phyloP scores from a whole-genome alignment of 495 filamentous ascomycete species.

The Darksidea phi region DNA sequence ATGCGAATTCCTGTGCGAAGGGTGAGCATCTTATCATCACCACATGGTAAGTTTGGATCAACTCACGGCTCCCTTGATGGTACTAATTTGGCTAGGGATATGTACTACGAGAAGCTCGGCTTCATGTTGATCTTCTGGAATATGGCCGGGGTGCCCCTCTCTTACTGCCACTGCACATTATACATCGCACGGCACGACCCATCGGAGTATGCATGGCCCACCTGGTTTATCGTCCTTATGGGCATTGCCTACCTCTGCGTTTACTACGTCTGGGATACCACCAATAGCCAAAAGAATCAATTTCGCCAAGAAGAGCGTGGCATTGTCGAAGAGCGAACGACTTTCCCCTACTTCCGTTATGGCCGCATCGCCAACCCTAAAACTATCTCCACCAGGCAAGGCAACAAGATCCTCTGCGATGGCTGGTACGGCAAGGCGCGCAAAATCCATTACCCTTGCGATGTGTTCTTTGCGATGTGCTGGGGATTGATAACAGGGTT shows the following conservation, averaged over 20 bases:
- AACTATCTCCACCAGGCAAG: slow-evolving; percentile 73
- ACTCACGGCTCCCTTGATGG: neutral
- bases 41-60: slow-evolving; percentile 64
- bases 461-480: slow-evolving; percentile 73
- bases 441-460: slow-evolving; percentile 94
- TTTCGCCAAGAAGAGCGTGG: slow-evolving; percentile 83
- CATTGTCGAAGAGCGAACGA: slow-evolving; percentile 65
- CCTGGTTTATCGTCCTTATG: slow-evolving; percentile 61
- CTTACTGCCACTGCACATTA: slow-evolving; percentile 94
- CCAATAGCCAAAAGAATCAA: slow-evolving; percentile 92
- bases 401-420: slow-evolving; percentile 79
- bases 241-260: slow-evolving; percentile 75
- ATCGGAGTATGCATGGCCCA: slow-evolving; percentile 76
- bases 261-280: slow-evolving; percentile 91
- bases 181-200: slow-evolving; percentile 90
- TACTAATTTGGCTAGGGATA: slow-evolving; percentile 58
- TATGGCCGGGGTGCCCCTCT: slow-evolving; percentile 88
- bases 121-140: slow-evolving; percentile 99
- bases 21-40: slow-evolving; percentile 92
- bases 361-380: slow-evolving; percentile 81
- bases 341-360: slow-evolving; percentile 95
- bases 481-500: slow-evolving; percentile 68
- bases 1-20: slow-evolving; percentile 95
- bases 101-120: slow-evolving; percentile 99
- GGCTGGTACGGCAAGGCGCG: slow-evolving; percentile 94